Percentiles rank a stretch among this genome's conserved stretches.
phyloP scores from a whole-genome alignment of 2,329 filamentous ascomycete species.

The Fusarium brevicatenulatum region DNA sequence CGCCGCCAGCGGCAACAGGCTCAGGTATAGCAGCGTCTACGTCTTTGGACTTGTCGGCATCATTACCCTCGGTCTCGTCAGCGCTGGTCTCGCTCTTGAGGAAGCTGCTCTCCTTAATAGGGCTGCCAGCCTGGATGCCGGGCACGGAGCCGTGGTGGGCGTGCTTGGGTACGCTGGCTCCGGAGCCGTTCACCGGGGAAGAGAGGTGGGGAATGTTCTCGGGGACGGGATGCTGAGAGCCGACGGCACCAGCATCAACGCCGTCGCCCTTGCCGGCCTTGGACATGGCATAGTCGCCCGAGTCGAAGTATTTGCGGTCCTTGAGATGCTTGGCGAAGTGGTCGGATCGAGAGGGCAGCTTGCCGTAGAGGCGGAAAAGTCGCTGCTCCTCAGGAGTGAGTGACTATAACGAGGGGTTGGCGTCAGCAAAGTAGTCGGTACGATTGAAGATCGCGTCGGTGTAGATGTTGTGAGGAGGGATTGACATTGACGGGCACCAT shows the following conservation, averaged over 20 bases:
- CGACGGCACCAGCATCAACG: conserved; percentile 91
- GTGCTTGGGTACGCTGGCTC: conserved; percentile 50
- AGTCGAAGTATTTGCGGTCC: conserved; percentile 99
- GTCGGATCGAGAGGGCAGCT: conserved; percentile 95
- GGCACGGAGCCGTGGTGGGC: conserved; percentile 55
- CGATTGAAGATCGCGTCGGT: background rate
- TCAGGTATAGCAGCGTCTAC: conserved; percentile 37
- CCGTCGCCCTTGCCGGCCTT: conserved; percentile 97
- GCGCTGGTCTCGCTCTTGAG: conserved; percentile 83
- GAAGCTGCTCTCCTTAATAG: conserved; percentile 90
- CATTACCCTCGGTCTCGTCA: conserved; percentile 57
- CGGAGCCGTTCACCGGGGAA: conserved; percentile 64
- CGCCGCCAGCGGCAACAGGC: conserved; percentile 40
- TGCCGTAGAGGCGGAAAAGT: conserved; percentile 96
- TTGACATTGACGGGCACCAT: background rate
- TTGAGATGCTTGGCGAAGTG: conserved; percentile 98
- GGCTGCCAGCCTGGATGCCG: conserved; percentile 74
- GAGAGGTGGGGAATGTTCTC: conserved; percentile 94
- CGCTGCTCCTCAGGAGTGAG: conserved; percentile 95
- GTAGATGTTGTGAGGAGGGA: background rate
- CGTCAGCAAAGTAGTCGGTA: conserved; percentile 32
- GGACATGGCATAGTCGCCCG: conserved; percentile 93
- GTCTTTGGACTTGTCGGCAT: conserved; percentile 54
- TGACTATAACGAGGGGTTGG: conserved; percentile 65
- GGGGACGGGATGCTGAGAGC: conserved; percentile 92